These are phyloP conservation scores for Aspergillus fijiensis DNA, from an alignment of 2,329 filamentous ascomycete species.

Conservation along the genomic window DNA sequence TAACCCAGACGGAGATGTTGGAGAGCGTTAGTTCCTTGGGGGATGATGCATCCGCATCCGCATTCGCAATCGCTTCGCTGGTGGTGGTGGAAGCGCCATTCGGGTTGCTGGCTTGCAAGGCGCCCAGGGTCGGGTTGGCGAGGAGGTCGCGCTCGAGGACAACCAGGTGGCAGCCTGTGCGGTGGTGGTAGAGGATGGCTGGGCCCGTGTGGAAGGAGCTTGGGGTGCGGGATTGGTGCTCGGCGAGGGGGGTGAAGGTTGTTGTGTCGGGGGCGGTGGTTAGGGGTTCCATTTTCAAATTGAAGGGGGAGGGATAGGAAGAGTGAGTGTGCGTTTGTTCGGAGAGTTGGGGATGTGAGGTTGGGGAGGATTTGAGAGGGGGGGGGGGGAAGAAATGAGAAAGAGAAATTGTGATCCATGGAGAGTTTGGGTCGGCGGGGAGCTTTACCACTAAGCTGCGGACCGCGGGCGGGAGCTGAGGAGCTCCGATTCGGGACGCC, in stretches of 20 bases:
- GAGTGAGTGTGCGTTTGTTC: neutral
- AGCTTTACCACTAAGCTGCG: neutral
- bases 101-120: constrained; percentile 20
- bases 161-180: constrained; percentile 46
- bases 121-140: constrained; percentile 34
- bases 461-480: too few species aligned
- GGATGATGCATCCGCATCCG: constrained; percentile 2
- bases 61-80: constrained; percentile 2
- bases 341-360: constrained; percentile 11
- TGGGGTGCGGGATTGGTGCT: constrained; percentile 50
- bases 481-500: too few species aligned
- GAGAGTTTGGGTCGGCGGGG: constrained; percentile 2
- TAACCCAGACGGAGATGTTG: constrained; percentile 48
- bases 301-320: neutral
- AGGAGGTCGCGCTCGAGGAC: constrained; percentile 43
- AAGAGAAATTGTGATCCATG: neutral
- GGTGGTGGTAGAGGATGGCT: constrained; percentile 49
- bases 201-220: constrained; percentile 49
- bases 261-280: constrained; percentile 38
- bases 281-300: constrained; percentile 44
- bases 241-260: constrained; percentile 44
- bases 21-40: constrained; percentile 39
- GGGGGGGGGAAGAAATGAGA: neutral
- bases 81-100: constrained; percentile 13
- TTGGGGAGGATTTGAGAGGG: neutral